phyloP scores from a whole-genome alignment of 2,329 filamentous ascomycete genomes.

The Neodidymelliopsis sp. region DNA sequence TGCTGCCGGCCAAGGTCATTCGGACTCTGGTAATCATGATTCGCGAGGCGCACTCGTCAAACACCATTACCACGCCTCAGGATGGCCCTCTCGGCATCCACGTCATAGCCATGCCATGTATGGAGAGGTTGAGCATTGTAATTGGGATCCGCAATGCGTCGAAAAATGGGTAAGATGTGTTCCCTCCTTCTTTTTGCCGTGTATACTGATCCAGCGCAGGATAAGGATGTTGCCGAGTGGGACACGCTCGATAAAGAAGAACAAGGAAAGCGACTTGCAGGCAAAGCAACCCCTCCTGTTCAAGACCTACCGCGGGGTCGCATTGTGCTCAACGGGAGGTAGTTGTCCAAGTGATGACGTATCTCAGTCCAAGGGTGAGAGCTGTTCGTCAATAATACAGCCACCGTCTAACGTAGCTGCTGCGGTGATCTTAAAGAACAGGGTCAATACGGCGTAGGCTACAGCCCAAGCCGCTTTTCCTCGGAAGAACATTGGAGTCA shows the following conservation, averaged over 20 bases:
- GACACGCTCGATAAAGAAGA: constrained; percentile 66
- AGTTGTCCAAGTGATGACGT: too few relatives aligned
- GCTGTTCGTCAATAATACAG: too few relatives aligned
- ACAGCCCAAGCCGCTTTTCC: too few relatives aligned
- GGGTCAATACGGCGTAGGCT: too few relatives aligned
- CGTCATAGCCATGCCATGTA: constrained; percentile 73
- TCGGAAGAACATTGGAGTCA: too few relatives aligned
- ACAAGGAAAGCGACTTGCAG: constrained; percentile 59
- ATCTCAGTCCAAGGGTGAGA: too few relatives aligned
- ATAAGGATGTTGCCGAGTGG: constrained; percentile 68
- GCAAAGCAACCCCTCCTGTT: constrained; percentile 33
- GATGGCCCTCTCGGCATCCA: constrained; percentile 72
- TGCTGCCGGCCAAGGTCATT: constrained; percentile 76
- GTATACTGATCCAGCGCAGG: constrained; percentile 40
- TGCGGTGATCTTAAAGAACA: too few relatives aligned
- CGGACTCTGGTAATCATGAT: constrained; percentile 74
- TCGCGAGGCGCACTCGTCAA: constrained; percentile 71
- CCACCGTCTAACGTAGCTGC: too few relatives aligned
- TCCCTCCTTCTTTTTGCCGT: not conserved
- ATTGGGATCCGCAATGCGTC: constrained; percentile 72
- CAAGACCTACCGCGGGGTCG: not conserved
- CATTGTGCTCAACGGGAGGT: too few relatives aligned
- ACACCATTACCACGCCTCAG: constrained; percentile 78
- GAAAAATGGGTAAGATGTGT: constrained; percentile 59
- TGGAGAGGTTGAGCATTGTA: constrained; percentile 74